Evolutionary conservation across 2,329 filamentous ascomycete species (phyloP).

Genomic region (Ophiostoma sp.): DNA sequence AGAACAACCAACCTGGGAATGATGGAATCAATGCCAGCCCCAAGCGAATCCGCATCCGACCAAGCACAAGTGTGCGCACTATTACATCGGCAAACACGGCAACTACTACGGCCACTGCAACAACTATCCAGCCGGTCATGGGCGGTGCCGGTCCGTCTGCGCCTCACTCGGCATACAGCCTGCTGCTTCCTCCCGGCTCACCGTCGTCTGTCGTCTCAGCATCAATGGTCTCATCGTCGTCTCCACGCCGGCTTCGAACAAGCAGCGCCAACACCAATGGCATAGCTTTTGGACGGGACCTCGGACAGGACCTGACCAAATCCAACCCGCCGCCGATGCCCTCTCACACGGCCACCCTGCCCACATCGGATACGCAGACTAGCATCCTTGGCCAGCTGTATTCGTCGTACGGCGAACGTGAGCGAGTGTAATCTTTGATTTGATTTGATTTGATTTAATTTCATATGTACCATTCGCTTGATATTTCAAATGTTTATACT

Average conservation of each 20-base stretch:
- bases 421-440: neutral
- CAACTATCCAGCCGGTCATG: slow-evolving; percentile 5
- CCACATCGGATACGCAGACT: slow-evolving; percentile 27
- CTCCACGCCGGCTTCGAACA: neutral
- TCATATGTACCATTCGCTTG: neutral
- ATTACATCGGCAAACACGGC: neutral
- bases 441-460: neutral
- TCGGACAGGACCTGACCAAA: neutral
- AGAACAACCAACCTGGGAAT: neutral
- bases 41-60: slow-evolving; percentile 10
- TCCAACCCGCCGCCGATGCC: neutral
- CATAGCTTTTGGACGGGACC: neutral
- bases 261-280: slow-evolving; percentile 9
- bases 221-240: neutral
- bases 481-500: neutral
- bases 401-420: slow-evolving; percentile 14
- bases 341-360: slow-evolving; percentile 1
- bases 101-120: neutral
- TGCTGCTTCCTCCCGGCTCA: slow-evolving; percentile 15
- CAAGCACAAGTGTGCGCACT: slow-evolving; percentile 14
- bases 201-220: neutral
- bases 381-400: slow-evolving; percentile 30
- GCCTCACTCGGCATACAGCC: slow-evolving; percentile 17
- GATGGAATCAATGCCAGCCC: neutral
- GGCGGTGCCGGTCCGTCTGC: neutral